Percentiles rank a stretch among this genome's conserved stretches.
Conservation (phyloP, 176 grass and related monocot species). For the Typha latifolia region DNA sequence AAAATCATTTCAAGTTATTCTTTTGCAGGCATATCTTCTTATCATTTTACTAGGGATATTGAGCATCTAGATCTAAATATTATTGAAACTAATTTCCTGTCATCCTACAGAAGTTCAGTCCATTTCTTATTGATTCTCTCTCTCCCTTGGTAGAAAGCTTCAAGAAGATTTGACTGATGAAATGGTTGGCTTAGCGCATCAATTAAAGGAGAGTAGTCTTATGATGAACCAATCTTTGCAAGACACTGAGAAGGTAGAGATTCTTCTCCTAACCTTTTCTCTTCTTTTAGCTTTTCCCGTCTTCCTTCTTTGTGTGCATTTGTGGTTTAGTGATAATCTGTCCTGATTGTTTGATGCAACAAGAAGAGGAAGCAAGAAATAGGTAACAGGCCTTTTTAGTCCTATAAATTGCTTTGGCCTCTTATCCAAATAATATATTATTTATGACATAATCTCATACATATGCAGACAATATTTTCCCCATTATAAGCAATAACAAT, state of each 20-base stretch:
- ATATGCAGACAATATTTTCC: no score
- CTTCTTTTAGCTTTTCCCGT: neutral
- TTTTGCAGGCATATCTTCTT: no score
- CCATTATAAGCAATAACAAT: no score
- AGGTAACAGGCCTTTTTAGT: no score
- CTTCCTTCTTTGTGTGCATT: neutral
- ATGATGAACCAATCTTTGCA: slow-evolving; percentile 76
- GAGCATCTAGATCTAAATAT: neutral
- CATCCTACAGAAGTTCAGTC: neutral
- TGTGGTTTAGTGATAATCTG: neutral
- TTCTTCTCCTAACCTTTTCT: neutral
- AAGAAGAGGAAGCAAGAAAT: no score
- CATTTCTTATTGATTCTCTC: slow-evolving; percentile 4
- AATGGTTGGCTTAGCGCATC: slow-evolving; percentile 71
- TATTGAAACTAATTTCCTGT: neutral
- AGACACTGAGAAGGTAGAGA: slow-evolving; percentile 57
- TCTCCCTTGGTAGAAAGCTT: slow-evolving; percentile 44
- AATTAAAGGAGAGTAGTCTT: slow-evolving; percentile 78
- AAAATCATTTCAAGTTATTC: no score
- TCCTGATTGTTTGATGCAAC: neutral
- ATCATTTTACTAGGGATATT: no score
- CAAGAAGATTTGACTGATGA: slow-evolving; percentile 95
- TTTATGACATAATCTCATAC: no score
- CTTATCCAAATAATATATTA: no score
- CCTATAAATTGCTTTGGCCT: no score